These are phyloP conservation scores for Microthlaspi erraticum DNA, from an alignment of 345 rosid genomes.

Conservation along the genomic window DNA sequence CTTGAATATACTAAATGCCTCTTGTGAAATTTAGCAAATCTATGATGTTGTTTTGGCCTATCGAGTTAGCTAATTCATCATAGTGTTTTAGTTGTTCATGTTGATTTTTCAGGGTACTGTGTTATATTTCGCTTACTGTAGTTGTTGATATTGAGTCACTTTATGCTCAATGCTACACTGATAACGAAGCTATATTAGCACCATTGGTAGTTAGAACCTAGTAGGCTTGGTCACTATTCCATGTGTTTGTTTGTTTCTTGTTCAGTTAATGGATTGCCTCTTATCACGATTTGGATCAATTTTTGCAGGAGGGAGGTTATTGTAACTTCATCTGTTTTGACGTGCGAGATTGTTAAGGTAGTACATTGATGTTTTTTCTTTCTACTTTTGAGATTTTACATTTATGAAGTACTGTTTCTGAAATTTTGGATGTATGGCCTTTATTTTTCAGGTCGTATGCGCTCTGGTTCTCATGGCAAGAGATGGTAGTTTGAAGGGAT, in stretches of 20 bases:
- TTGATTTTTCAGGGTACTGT: not conserved
- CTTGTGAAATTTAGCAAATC: too few relatives aligned
- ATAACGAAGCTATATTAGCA: not conserved
- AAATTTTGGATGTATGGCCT: not conserved
- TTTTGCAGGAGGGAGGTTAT: conserved; percentile 75
- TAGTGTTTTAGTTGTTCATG: conserved; percentile 2
- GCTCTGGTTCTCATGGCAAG: conserved; percentile 85
- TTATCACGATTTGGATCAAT: not conserved
- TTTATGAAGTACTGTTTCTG: not conserved
- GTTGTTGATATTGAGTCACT: conserved; percentile 6
- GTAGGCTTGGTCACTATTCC: conserved; percentile 16
- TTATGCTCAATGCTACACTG: not conserved
- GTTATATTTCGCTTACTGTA: not conserved
- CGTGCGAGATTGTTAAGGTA: conserved; percentile 92
- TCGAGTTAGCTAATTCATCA: not conserved
- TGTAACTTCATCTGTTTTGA: conserved; percentile 88
- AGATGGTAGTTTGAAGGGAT: conserved; percentile 73
- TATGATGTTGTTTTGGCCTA: conserved; percentile 1
- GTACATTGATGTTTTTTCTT: not conserved
- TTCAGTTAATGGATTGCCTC: conserved; percentile 3
- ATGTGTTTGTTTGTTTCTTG: not conserved
- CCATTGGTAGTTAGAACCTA: conserved; percentile 3
- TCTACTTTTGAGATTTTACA: not conserved
- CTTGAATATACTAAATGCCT: not conserved
- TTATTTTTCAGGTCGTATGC: conserved; percentile 61